Base-by-base conservation (phyloP, 169 alveolate species). In the Eimeria tenella region DNA sequence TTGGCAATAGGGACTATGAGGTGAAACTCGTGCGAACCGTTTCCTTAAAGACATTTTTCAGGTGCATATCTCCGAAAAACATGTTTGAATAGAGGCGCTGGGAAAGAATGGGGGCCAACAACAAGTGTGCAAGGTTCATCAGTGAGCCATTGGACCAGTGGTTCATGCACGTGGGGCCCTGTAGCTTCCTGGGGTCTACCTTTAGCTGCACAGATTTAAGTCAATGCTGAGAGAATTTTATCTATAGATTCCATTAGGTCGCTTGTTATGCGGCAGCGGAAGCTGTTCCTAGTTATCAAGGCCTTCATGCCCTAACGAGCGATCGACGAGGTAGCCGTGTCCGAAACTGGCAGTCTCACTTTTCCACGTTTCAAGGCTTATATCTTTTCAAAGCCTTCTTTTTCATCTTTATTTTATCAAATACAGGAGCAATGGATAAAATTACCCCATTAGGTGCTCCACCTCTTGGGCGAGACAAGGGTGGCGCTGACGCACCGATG, bases 111-210 rank as follows among this genome's bases (percentile, higher is more conserved):
- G 42, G 2, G 42, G 2, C 42, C 42, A 31, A 2, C 42, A 31
- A 31, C 42, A 31, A 31, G 42, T 31, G 42, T 31, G 8, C n/a
- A 15, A 9, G 84, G n/a, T 13, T 15, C 19, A 49, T 25, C 82
- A 17, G 84, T 31, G 52, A 49, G 84, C 84, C 63, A 42, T 13
- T 74, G 63, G 84, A 74, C 84, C 84, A 74, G 84, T 74, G 84
- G 84, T 74, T 74, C 84, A 17, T 56, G 52, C 42, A 31, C 62
- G 84, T 49, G 84, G 84, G 84, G 84, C 63, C 84, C n/a, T 49
- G n/a, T 17, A 56, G 52, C 19, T 19, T 49, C 49, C 13, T 74
- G 84, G 0, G 62, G n/a, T 49, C 31, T 7, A 31, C 11, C 84
- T 1, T 15, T 25, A 19, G 84, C 60, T 74, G 15, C 63, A 31